phyloP scores from a whole-genome alignment of 176 grass and related monocot genomes.

The Oryza longistaminata region DNA sequence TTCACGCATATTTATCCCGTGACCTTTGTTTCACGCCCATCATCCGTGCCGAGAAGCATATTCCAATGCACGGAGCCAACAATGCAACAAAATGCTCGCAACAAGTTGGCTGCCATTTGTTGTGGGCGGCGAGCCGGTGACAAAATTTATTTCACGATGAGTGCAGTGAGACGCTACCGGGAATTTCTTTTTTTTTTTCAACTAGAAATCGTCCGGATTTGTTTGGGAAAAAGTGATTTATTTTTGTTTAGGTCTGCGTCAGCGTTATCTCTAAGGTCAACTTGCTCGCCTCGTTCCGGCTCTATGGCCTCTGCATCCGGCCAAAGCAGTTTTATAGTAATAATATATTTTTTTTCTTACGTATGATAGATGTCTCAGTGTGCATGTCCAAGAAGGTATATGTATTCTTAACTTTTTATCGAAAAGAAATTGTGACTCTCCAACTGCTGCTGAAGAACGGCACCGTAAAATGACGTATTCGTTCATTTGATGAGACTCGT shows the following conservation, averaged over 20 bases:
- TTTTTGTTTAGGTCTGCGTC: not conserved
- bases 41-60: slow-evolving; percentile 15
- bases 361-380: not conserved
- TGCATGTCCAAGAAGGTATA: not conserved
- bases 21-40: not conserved
- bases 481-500: not conserved
- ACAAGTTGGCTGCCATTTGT: not conserved
- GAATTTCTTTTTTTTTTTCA: too few species aligned
- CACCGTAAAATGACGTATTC: not conserved
- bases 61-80: slow-evolving; percentile 28
- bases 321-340: too few species aligned
- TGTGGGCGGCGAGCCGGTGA: not conserved
- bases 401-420: not conserved
- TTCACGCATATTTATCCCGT: not conserved
- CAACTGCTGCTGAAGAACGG: not conserved
- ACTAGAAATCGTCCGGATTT: not conserved
- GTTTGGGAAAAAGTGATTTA: not conserved
- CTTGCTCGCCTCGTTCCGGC: too few species aligned
- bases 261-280: not conserved
- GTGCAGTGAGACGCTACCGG: not conserved
- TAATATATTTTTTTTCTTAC: not conserved
- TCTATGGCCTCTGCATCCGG: too few species aligned
- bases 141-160: not conserved
- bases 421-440: not conserved
- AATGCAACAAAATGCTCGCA: not conserved